A percentile compares a stretch with the other conserved stretches of the same genome.
These are phyloP conservation scores for Ricinus communis DNA, from an alignment of 345 rosid species.

Conservation along the genomic window DNA sequence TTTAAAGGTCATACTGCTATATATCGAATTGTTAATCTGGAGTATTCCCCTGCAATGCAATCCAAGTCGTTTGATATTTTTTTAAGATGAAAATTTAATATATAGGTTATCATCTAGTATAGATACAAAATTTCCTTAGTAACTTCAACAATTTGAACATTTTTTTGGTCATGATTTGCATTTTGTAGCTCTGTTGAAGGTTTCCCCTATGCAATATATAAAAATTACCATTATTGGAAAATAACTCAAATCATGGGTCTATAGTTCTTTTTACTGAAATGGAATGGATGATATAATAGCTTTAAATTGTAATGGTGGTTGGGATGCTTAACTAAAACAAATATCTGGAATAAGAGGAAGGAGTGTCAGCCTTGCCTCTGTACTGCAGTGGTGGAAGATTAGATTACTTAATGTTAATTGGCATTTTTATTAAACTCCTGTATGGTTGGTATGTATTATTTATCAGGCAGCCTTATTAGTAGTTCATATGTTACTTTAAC, in stretches of 20 bases:
- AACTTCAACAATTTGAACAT: neutral
- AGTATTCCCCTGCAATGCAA: neutral
- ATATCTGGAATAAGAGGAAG: too few relatives aligned
- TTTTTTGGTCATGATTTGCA: neutral
- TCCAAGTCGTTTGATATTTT: neutral
- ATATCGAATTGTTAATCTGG: neutral
- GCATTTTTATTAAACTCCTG: too few relatives aligned
- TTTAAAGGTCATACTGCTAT: neutral
- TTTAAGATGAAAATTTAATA: neutral
- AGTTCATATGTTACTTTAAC: too few relatives aligned
- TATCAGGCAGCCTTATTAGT: neutral
- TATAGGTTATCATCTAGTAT: neutral
- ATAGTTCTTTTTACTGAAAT: neutral
- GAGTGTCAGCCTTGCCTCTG: too few relatives aligned
- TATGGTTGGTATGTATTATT: neutral
- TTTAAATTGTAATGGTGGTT: too few relatives aligned
- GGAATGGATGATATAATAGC: too few relatives aligned
- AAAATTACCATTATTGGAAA: neutral
- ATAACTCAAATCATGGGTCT: too few relatives aligned
- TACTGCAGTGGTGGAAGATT: neutral
- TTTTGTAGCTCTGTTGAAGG: neutral
- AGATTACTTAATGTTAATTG: neutral
- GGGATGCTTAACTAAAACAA: too few relatives aligned
- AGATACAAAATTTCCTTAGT: neutral
- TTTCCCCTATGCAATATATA: neutral